These are phyloP conservation scores for Anaeramoeba flamelloides DNA, from an alignment of 78 protist species.

Conservation along the genomic window DNA sequence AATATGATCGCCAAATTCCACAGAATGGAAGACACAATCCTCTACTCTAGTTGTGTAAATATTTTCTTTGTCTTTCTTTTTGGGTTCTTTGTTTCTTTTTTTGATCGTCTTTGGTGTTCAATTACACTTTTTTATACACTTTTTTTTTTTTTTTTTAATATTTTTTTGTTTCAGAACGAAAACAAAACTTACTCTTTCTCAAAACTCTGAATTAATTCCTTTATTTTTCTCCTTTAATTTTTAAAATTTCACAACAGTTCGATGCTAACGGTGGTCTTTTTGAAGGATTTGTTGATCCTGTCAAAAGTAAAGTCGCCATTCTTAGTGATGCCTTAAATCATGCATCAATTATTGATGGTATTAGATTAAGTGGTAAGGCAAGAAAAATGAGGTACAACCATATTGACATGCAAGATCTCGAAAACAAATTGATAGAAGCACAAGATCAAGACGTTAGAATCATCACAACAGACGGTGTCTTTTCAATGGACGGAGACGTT, in stretches of 20 bases:
- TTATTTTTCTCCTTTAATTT: too few species aligned
- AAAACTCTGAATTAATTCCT: too few species aligned
- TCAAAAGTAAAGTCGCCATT: slow-evolving; percentile 39
- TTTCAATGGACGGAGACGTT: slow-evolving; percentile 66
- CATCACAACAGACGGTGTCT: slow-evolving; percentile 42
- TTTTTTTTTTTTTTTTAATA: too few species aligned
- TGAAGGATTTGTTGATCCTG: slow-evolving; percentile 39
- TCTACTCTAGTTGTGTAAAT: too few species aligned
- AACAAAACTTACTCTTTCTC: too few species aligned
- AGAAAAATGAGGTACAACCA: slow-evolving; percentile 5
- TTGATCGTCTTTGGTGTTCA: too few species aligned
- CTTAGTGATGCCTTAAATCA: slow-evolving; percentile 50
- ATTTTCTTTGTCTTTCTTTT: too few species aligned
- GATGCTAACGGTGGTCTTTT: slow-evolving; percentile 14
- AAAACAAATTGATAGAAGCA: slow-evolving; percentile 25
- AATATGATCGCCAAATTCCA: background rate
- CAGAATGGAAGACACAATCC: background rate
- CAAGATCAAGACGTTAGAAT: slow-evolving; percentile 13
- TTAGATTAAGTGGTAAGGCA: slow-evolving; percentile 22
- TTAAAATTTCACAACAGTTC: too few species aligned
- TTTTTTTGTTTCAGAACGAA: too few species aligned
- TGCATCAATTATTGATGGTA: slow-evolving; percentile 57
- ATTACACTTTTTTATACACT: too few species aligned
- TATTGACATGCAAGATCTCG: slow-evolving; percentile 34
- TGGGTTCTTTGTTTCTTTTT: too few species aligned